Evolutionary conservation across 805 yeast species (phyloP), one percentile per base, ranked within the genome.

Genomic region (Ogataea methylovora): DNA sequence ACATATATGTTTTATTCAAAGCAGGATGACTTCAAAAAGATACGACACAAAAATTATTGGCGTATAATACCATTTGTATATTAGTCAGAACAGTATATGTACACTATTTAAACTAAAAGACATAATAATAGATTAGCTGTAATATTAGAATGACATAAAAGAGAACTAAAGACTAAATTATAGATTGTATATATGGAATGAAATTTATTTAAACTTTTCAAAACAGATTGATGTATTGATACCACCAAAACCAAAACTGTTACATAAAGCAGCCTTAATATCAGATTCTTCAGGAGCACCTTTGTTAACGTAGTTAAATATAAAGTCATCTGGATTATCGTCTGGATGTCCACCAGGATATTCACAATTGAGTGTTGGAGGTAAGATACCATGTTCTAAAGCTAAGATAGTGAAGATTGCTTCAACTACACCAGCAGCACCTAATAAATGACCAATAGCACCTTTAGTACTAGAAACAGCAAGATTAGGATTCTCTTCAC

Each of bases 161-260:
- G n/a, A n/a, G n/a, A n/a, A n/a, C n/a, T n/a, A n/a, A n/a, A n/a
- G n/a, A n/a, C n/a, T n/a, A n/a, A n/a, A n/a, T n/a, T n/a, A n/a
- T n/a, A n/a, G 29, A 26, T 13, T 24, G 25, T 24, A 29, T n/a
- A 30, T 25, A 29, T 12, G 33, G 8, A 12, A 13, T n/a, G n/a
- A n/a, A n/a, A n/a, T n/a, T n/a, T n/a, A n/a, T n/a, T 29, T 30
- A 24, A 40, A 52, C 24, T 58, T 65, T 22, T 63, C 61, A 42
- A 79, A 72, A 29, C 78, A 67, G 2, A 92, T 49, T 2, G 94
- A 71, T 6, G 94, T 80, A 56, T 92, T 92, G 5, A 94, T 85
- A 8, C 99, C 99, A 7, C 99, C 99, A 61, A 92, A 92, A 1
- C 98, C 99, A 60, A 94, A 90, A 46, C 96, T 85, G 51, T 92